Conservation (phyloP, 2,329 filamentous ascomycete genomes). For the Sporothrix humicola region DNA sequence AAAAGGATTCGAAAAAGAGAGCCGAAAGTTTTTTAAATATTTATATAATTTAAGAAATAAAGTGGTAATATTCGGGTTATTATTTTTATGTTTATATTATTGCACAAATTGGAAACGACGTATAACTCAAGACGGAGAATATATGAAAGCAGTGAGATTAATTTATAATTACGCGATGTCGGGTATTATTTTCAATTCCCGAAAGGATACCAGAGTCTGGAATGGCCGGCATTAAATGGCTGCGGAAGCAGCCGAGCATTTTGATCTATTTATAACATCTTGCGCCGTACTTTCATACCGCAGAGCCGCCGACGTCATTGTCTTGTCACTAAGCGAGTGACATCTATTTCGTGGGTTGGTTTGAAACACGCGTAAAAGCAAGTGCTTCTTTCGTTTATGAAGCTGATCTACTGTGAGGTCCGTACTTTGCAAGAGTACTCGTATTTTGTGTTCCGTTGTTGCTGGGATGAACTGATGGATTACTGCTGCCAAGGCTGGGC, state of each 20-base stretch:
- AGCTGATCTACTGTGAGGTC: too few species aligned
- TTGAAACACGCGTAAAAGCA: neutral
- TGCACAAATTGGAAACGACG: neutral
- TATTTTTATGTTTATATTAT: neutral
- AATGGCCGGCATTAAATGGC: neutral
- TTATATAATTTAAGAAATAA: too few species aligned
- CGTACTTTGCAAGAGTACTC: too few species aligned
- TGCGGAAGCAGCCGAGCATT: conserved; percentile 8
- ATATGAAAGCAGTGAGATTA: neutral
- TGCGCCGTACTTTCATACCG: neutral
- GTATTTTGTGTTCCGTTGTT: neutral
- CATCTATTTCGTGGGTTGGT: neutral
- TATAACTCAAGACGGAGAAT: neutral
- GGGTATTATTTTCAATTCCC: neutral
- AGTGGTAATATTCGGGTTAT: too few species aligned
- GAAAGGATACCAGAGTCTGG: neutral
- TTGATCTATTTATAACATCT: neutral
- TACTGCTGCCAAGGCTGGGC: conserved; percentile 21
- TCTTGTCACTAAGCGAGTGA: neutral
- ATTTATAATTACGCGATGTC: neutral
- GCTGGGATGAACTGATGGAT: neutral
- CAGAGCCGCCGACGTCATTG: conserved; percentile 6
- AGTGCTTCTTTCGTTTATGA: too few species aligned
- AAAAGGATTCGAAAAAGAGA: too few species aligned
- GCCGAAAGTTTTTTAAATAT: too few species aligned